phyloP scores from a whole-genome alignment of 2,329 filamentous ascomycete genomes.

The Monilinia fructigena region DNA sequence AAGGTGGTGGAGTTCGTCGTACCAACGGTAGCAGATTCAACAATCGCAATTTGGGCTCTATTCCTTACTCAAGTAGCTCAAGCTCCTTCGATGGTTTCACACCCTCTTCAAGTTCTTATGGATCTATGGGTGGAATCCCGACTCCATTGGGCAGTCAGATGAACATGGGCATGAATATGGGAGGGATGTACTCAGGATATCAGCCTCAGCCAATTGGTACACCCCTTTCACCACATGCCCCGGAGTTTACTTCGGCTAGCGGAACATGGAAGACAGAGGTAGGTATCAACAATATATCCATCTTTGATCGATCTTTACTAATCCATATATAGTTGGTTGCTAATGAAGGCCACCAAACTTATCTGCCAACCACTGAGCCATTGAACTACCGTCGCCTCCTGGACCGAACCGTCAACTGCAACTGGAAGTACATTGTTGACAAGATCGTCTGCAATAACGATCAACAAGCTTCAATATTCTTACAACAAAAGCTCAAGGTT shows the following conservation, averaged over 20 bases:
- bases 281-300: constrained; percentile 32
- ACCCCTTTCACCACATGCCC: constrained; percentile 69
- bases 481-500: constrained; percentile 98
- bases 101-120: constrained; percentile 35
- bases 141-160: constrained; percentile 29
- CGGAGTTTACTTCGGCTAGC: constrained; percentile 64
- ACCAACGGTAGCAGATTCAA: constrained; percentile 36
- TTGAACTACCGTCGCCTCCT: constrained; percentile 94
- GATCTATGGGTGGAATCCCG: constrained; percentile 34
- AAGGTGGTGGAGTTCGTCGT: constrained; percentile 34
- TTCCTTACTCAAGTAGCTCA: constrained; percentile 39
- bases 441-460: constrained; percentile 99
- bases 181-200: constrained; percentile 42
- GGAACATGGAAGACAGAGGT: constrained; percentile 41
- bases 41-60: constrained; percentile 32
- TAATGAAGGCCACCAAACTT: constrained; percentile 64
- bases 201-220: constrained; percentile 59
- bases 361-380: constrained; percentile 82
- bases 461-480: constrained; percentile 96
- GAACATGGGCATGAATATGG: constrained; percentile 29
- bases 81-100: constrained; percentile 41
- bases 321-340: constrained; percentile 45
- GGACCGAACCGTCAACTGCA: constrained; percentile 93
- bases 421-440: constrained; percentile 99
- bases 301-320: constrained; percentile 29